Percentiles rank a stretch among this genome's conserved stretches.
These are phyloP conservation scores for Kwoniella heveanensis DNA, from an alignment of 768 basidiomycete species.

Conservation along the genomic window DNA sequence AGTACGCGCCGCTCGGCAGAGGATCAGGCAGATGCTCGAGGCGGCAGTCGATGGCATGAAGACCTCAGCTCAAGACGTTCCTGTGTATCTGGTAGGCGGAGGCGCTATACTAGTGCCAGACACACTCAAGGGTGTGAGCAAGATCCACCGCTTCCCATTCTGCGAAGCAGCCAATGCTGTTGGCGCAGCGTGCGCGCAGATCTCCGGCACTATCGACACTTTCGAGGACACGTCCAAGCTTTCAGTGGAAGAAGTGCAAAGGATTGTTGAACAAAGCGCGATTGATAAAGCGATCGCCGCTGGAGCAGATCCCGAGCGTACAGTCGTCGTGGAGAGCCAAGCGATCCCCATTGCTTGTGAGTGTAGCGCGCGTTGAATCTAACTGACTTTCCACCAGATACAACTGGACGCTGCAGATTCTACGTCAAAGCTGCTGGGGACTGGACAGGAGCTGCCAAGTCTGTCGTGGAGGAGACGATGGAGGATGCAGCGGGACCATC, in stretches of 20 bases:
- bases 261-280: constrained; percentile 57
- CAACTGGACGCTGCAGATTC: constrained; percentile 57
- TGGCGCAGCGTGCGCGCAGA: constrained; percentile 64
- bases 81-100: constrained; percentile 68
- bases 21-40: constrained; percentile 60
- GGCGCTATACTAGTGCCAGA: constrained; percentile 66
- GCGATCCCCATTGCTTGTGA: constrained; percentile 60
- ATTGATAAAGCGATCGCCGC: constrained; percentile 60
- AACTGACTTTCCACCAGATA: constrained; percentile 23
- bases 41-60: constrained; percentile 66
- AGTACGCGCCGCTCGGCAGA: constrained; percentile 57
- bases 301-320: constrained; percentile 59
- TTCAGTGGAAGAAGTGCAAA: constrained; percentile 53
- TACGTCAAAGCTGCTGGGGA: constrained; percentile 69
- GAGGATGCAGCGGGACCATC: background rate
- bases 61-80: constrained; percentile 63
- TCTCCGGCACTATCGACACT: constrained; percentile 63
- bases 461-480: constrained; percentile 7
- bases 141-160: constrained; percentile 61
- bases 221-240: constrained; percentile 56
- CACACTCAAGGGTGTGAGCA: constrained; percentile 61
- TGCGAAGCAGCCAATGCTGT: constrained; percentile 59
- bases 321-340: constrained; percentile 64
- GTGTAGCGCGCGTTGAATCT: background rate
- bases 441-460: constrained; percentile 26